phyloP scores from a whole-genome alignment of 1,139 yeast genomes.

The Lodderomyces jiufengensis region DNA sequence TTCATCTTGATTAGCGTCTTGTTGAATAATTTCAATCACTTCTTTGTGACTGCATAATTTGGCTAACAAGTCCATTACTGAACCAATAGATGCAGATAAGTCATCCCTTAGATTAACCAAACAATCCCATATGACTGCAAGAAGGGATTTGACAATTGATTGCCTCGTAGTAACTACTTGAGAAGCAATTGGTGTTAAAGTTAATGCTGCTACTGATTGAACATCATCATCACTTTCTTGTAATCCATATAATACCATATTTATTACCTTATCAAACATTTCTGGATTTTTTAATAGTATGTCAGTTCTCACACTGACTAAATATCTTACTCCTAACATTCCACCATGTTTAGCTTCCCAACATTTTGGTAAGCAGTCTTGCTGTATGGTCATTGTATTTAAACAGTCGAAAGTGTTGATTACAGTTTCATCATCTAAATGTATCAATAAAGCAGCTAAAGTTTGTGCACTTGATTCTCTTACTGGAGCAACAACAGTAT shows the following conservation, averaged over 20 bases:
- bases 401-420: conserved; percentile 63
- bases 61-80: conserved; percentile 91
- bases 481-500: conserved; percentile 97
- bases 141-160: conserved; percentile 57
- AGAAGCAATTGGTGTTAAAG: conserved; percentile 82
- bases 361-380: conserved; percentile 42
- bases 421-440: conserved; percentile 54
- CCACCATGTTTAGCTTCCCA: conserved; percentile 99
- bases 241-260: conserved; percentile 85
- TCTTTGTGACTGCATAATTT: conserved; percentile 79
- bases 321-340: conserved; percentile 86
- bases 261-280: conserved; percentile 67
- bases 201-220: conserved; percentile 94
- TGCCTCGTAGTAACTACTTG: conserved; percentile 72
- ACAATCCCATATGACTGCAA: conserved; percentile 85
- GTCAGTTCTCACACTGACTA: conserved; percentile 86
- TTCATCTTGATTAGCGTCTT: conserved; percentile 53
- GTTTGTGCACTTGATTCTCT: conserved; percentile 96
- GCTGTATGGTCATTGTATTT: conserved; percentile 70
- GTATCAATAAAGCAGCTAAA: conserved; percentile 79
- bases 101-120: conserved; percentile 84
- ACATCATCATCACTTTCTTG: conserved; percentile 90
- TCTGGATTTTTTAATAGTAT: conserved; percentile 57
- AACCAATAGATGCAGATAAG: conserved; percentile 89
- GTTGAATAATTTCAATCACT: conserved; percentile 69